These are phyloP conservation scores for Mrakia gelida DNA, from an alignment of 768 basidiomycete species.

Conservation along the genomic window DNA sequence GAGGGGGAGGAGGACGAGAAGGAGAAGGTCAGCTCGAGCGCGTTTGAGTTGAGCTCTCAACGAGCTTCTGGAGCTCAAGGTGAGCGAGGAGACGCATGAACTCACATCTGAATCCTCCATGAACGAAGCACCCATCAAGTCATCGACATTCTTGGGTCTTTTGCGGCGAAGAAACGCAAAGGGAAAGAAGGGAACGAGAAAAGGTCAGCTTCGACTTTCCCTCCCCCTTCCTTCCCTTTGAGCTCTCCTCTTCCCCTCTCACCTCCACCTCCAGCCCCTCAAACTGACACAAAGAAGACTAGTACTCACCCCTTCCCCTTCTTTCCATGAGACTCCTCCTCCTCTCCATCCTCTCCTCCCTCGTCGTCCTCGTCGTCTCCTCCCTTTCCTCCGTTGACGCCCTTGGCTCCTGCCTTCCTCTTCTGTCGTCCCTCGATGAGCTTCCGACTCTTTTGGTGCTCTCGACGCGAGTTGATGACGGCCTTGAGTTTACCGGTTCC, in stretches of 20 bases:
- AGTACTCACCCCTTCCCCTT: conserved; percentile 16
- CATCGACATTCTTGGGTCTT: conserved; percentile 56
- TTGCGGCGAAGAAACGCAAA: neutral
- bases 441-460: conserved; percentile 70
- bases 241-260: conserved; percentile 7
- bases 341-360: conserved; percentile 7
- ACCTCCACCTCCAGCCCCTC: neutral
- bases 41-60: neutral
- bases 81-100: conserved; percentile 34
- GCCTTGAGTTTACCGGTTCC: conserved; percentile 83
- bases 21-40: conserved; percentile 34
- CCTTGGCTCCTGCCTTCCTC: conserved; percentile 44
- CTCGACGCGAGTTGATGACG: conserved; percentile 74
- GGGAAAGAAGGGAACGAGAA: neutral
- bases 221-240: conserved; percentile 29
- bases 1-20: neutral
- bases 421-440: conserved; percentile 60
- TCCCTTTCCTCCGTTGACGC: conserved; percentile 4
- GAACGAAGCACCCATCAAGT: conserved; percentile 66
- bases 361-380: conserved; percentile 23
- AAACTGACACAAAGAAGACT: neutral
- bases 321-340: neutral
- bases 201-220: neutral
- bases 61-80: neutral
- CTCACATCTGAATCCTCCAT: conserved; percentile 59